Percentiles rank a stretch among this genome's conserved stretches.
phyloP scores from a whole-genome alignment of 345 rosid genomes.

The Eucalyptus grandis region DNA sequence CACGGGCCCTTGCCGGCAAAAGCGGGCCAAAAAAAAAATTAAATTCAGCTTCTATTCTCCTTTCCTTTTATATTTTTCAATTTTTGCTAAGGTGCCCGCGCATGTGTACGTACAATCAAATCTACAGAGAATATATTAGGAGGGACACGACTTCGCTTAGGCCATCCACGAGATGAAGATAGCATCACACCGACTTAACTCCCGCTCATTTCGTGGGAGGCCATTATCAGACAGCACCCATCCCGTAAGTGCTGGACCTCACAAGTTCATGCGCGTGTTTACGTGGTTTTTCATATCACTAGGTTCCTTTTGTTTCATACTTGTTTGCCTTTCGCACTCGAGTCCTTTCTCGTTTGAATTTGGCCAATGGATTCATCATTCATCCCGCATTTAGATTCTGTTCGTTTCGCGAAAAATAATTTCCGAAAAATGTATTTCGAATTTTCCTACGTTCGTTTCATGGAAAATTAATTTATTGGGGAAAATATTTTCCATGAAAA shows the following conservation, averaged over 20 bases:
- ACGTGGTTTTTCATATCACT: not conserved
- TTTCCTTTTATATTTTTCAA: not conserved
- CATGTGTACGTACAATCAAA: not conserved
- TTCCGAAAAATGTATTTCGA: no score
- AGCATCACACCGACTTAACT: not conserved
- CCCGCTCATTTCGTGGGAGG: not conserved
- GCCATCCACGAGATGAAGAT: not conserved
- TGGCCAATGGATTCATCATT: no score
- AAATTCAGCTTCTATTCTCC: not conserved
- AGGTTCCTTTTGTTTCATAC: not conserved
- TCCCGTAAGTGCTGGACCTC: not conserved
- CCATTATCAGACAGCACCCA: not conserved
- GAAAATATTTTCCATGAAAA: no score
- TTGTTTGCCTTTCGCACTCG: not conserved
- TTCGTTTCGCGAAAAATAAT: no score
- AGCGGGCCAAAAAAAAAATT: fast-evolving
- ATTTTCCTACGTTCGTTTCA: no score
- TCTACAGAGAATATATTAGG: not conserved
- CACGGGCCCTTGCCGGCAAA: not conserved
- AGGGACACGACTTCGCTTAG: fast-evolving
- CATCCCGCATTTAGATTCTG: not conserved
- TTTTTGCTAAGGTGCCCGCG: not conserved
- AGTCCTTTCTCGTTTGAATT: not conserved
- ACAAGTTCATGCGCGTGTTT: not conserved
- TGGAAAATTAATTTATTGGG: no score